Evolutionary conservation across 352 stramenopile genomes (phyloP), one percentile per base, ranked within the genome.

Genomic region (Pythium monospermum): DNA sequence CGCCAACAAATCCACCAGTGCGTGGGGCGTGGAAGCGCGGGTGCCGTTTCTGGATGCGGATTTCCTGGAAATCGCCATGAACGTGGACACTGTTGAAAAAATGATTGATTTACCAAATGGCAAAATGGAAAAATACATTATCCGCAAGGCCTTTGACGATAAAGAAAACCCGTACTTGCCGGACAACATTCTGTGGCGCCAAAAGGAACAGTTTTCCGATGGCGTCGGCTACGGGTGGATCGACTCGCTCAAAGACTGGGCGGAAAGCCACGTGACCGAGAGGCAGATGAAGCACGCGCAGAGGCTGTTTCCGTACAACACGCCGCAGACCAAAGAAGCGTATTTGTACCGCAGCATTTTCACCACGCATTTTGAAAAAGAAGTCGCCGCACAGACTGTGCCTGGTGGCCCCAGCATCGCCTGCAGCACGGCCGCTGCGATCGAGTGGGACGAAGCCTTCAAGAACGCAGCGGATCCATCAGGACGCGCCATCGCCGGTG

Each of bases 121-220:
- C 26, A 87, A 91, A 54, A 98, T 99, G 68, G 96, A 99, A 70
- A 99, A 99, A 86, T 98, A 97, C 75, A 97, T 97, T 45, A 96
- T 99, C 72, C 85, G 97, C 53, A 99, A 99, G 74, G 96, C 96
- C 6, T 99, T 99, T 62, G 83, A 99, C 69, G 97, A 96, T 47
- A 85, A 91, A 22, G 95, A 98, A 60, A 73, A 99, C 58, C 95
- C 95, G 28, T 99, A 99, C 75, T 73, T 99, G 54, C 97, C 97
- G 6, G 62, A 96, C 33, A 80, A 98, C 48, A 98, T 99, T 59
- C 79, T 99, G 53, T 99, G 96, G 96, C 91, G 97, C 61, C 96
- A 99, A 78, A 99, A 99, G 78, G 97, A 99, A 76, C 96, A 99
- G 81, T 99, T 99, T 64, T 98, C 91, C 79, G 97, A 99, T 64